A percentile compares a stretch with the other conserved stretches of the same genome.
phyloP scores from a whole-genome alignment of 2,329 filamentous ascomycete species.

The Amylocarpus encephaloides region DNA sequence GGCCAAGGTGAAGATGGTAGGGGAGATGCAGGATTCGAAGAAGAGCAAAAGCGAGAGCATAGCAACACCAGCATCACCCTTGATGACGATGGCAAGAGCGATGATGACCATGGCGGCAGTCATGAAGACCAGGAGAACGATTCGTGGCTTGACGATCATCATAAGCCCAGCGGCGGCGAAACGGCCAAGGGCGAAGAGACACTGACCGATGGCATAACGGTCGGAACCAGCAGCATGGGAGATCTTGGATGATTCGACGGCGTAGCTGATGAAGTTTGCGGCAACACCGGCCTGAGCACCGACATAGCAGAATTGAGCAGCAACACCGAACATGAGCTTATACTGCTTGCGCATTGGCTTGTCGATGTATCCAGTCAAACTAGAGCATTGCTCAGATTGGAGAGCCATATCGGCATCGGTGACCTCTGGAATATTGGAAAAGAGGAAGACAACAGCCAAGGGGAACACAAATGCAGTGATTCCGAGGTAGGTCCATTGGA shows the following conservation, averaged over 20 bases:
- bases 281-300: constrained; percentile 36
- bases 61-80: constrained; percentile 43
- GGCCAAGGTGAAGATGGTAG: constrained; percentile 70
- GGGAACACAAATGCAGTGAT: constrained; percentile 67
- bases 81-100: constrained; percentile 34
- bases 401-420: constrained; percentile 34
- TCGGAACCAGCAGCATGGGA: constrained; percentile 49
- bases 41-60: constrained; percentile 69
- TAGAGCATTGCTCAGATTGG: constrained; percentile 10
- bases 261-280: constrained; percentile 58
- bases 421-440: constrained; percentile 57
- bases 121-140: constrained; percentile 56
- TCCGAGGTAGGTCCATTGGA: constrained; percentile 80
- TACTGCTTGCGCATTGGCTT: constrained; percentile 33
- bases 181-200: constrained; percentile 66
- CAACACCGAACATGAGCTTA: constrained; percentile 61
- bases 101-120: constrained; percentile 53
- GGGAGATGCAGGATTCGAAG: constrained; percentile 75
- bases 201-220: constrained; percentile 66
- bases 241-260: constrained; percentile 36
- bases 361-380: constrained; percentile 17
- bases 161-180: constrained; percentile 62
- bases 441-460: constrained; percentile 61
- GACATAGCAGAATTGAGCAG: constrained; percentile 74
- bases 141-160: constrained; percentile 56